Evolutionary conservation across 2,329 filamentous ascomycete species (phyloP), one percentile per base, ranked within the genome.

Genomic region (Aspergillus fumigatiaffinis): DNA sequence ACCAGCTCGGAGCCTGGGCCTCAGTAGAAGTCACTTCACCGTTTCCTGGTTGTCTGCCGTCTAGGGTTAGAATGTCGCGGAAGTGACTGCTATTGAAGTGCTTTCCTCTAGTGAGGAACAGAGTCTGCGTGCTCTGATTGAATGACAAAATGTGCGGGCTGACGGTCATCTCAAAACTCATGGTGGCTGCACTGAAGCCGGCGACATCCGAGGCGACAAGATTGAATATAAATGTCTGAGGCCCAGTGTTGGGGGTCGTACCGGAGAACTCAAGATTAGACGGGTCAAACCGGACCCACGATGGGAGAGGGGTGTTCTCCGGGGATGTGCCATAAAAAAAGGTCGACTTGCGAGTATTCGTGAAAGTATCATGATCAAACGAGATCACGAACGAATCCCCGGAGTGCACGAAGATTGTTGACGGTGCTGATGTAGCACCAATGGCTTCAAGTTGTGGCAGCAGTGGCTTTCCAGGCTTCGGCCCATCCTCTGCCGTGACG

Each of bases 291-390:
- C 77, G 77, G 48, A 96, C 78, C 92, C 92, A 96, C 0, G 91
- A 87, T 21, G 92, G 92, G 38, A 96, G 77, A 38, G 92, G 91
- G n/a, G 89, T 90, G 67, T 90, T 89, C 67, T 93, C 84, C 4
- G 80, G 80, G 3, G 90, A 88, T 3, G 88, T 86, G 8, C 90
- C 90, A 69, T 94, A 93, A 72, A 92, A 96, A 57, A 77, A 76
- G 25, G 85, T 84, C 52, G 87, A 80, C 17, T 74, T 73, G 3
- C 79, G 76, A 0, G 76, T 74, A 46, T 82, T 75, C n/a, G 77
- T 77, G 70, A 96, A 96, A 0, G 88, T 90, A 20, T 84, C 74
- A 17, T 80, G 73, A 9, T 89, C 88, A 66, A 96, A 89, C 29
- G 83, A 79, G 68, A 92, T 91, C 9, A 79, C 83, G 73, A 91